Conservation (phyloP, 2,329 filamentous ascomycete genomes). For the Fusarium nisikadoi region DNA sequence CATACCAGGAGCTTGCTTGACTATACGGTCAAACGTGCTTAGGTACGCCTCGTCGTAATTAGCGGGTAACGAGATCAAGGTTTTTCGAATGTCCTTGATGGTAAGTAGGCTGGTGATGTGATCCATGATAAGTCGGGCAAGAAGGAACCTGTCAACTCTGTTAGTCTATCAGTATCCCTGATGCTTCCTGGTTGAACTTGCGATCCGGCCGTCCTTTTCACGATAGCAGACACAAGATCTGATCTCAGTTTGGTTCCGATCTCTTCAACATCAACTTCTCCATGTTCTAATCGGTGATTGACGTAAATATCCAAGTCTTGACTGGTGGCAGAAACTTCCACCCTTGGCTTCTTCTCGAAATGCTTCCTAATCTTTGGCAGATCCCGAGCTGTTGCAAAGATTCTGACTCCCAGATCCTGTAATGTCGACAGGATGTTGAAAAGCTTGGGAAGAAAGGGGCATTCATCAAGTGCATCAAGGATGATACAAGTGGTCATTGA, state of each 20-base stretch:
- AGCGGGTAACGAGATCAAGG: not conserved
- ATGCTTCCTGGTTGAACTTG: not conserved
- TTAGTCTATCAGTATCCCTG: not conserved
- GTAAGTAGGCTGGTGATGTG: not conserved
- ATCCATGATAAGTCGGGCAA: not conserved
- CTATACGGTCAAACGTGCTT: not conserved
- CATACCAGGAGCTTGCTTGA: not conserved
- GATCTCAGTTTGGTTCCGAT: not conserved
- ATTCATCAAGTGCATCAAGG: not conserved
- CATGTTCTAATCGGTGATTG: not conserved
- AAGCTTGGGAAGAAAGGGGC: not conserved
- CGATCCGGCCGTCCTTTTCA: not conserved
- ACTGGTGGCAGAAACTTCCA: not conserved
- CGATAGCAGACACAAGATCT: not conserved
- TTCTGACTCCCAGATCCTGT: not conserved
- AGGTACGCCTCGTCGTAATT: not conserved
- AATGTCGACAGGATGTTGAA: not conserved
- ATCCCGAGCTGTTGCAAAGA: not conserved
- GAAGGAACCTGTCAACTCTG: not conserved
- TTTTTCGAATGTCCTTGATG: not conserved
- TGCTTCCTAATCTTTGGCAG: not conserved
- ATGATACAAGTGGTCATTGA: not conserved
- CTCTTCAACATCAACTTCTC: not conserved
- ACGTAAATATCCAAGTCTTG: not conserved
- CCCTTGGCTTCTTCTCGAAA: not conserved